phyloP scores from a whole-genome alignment of 1,284 basidiomycete genomes.

The Bothia castanella region DNA sequence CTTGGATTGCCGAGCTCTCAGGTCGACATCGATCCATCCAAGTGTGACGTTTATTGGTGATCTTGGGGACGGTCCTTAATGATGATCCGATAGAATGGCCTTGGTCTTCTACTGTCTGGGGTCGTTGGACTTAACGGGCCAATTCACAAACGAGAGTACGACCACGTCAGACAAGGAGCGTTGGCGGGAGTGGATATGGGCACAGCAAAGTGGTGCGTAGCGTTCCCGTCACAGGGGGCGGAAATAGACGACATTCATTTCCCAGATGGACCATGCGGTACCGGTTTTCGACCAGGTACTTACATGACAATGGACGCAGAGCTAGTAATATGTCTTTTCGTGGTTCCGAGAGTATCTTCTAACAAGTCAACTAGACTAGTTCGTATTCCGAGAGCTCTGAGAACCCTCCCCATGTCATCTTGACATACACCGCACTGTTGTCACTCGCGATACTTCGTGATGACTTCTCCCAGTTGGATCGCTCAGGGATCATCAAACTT shows the following conservation, averaged over 20 bases:
- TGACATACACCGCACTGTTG: constrained; percentile 86
- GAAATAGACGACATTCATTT: not conserved
- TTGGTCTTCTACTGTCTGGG: constrained; percentile 84
- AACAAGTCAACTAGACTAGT: constrained; percentile 25
- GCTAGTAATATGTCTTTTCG: constrained; percentile 5
- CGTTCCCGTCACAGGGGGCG: not conserved
- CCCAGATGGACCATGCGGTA: constrained; percentile 47
- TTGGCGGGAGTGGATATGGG: constrained; percentile 88
- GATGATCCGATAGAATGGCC: constrained; percentile 54
- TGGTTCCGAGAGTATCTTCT: constrained; percentile 7
- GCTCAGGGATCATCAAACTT: constrained; percentile 58
- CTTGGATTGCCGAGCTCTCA: constrained; percentile 52
- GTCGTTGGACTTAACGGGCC: constrained; percentile 67
- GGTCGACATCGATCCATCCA: constrained; percentile 54
- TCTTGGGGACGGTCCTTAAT: constrained; percentile 14
- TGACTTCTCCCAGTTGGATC: constrained; percentile 66
- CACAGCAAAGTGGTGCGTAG: constrained; percentile 63
- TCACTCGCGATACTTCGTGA: constrained; percentile 81
- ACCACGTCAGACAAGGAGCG: constrained; percentile 48
- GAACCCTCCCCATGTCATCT: constrained; percentile 81
- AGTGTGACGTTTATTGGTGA: constrained; percentile 38
- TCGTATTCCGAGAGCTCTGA: constrained; percentile 41
- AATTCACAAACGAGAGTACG: constrained; percentile 45
- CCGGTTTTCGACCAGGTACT: constrained; percentile 76
- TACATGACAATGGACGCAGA: constrained; percentile 47